These are phyloP conservation scores for Trypanosoma scelopori DNA, from an alignment of 208 protist genomes.

Conservation along the genomic window DNA sequence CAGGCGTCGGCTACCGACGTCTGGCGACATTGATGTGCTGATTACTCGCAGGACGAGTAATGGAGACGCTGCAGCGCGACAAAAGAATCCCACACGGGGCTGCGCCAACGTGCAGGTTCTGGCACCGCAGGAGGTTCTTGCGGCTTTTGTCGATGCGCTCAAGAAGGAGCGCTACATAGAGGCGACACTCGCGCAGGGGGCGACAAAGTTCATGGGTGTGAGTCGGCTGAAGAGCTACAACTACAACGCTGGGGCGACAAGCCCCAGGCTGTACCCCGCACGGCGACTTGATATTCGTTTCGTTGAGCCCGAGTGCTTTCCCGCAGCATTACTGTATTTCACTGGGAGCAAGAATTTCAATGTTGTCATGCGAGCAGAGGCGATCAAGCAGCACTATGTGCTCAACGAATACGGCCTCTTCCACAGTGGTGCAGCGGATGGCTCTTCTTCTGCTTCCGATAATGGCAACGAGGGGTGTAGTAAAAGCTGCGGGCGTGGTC, in stretches of 20 bases:
- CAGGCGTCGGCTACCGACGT: conserved; percentile 51
- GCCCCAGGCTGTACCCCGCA: conserved; percentile 43
- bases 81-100: conserved; percentile 6
- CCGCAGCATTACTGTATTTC: conserved; percentile 91
- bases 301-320: conserved; percentile 74
- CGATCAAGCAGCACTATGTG: conserved; percentile 73
- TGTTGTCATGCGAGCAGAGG: conserved; percentile 85
- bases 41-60: conserved; percentile 53
- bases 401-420: conserved; percentile 91
- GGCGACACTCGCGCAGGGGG: conserved; percentile 75
- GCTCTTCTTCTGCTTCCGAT: background rate
- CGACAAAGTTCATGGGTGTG: conserved; percentile 90
- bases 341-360: conserved; percentile 94
- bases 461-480: background rate
- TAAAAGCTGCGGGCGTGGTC: conserved; percentile 2
- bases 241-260: conserved; percentile 24
- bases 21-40: conserved; percentile 88
- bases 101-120: conserved; percentile 2
- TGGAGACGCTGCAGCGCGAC: background rate
- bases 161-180: conserved; percentile 76
- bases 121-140: conserved; percentile 51
- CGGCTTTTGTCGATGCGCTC: conserved; percentile 52
- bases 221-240: conserved; percentile 62
- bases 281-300: conserved; percentile 88
- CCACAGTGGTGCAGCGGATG: conserved; percentile 25